Evolutionary conservation across 2,329 filamentous ascomycete species (phyloP), one percentile per base, ranked within the genome.

Genomic region (Teratosphaeria nubilosa): DNA sequence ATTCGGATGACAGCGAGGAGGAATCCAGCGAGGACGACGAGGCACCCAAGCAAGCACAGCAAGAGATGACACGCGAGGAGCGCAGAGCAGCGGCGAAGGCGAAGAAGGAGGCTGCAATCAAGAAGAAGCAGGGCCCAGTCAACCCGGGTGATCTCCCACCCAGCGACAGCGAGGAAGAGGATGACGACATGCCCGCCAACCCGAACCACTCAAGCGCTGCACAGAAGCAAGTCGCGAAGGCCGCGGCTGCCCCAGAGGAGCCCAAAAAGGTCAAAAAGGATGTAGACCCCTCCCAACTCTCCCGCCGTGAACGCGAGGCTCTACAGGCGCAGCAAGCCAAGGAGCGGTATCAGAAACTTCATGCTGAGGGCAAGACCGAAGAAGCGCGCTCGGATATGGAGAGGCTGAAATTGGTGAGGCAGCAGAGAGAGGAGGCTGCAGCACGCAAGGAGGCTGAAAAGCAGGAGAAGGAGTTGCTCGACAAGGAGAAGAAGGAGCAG

Each of bases 311-410:
- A 77, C 77, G 85, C 22, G 86, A 97, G 77, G 88, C 91, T 2
- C 70, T 94, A 34, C 88, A 96, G 76, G 91, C 91, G 1, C 86
- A 87, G 62, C 88, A 92, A 72, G 90, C 90, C 31, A 91, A 91
- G 73, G 91, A 96, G 78, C 82, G 86, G 65, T 96, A 96, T 71
- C 83, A 90, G 79, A 95, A 95, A 76, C 74, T 96, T 67, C 92
- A 96, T 69, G 89, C 91, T 58, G 88, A 91, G 70, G 92, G 92
- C 69, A 97, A 97, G 84, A 97, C 94, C 51, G 94, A 99, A 61
- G 89, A 96, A 80, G 91, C 92, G 53, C 87, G 90, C 72, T 86
- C 89, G 5, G 94, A 99, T 75, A 71, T 97, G 65, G 92, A 90
- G 59, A 83, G 94, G 58, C 76, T 99, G 69, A 85, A 80, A 73